A percentile compares a stretch with the other conserved stretches of the same genome.
Evolutionary conservation across 495 filamentous ascomycete genomes (phyloP).

Genomic region (Aspergillus sparsus): DNA sequence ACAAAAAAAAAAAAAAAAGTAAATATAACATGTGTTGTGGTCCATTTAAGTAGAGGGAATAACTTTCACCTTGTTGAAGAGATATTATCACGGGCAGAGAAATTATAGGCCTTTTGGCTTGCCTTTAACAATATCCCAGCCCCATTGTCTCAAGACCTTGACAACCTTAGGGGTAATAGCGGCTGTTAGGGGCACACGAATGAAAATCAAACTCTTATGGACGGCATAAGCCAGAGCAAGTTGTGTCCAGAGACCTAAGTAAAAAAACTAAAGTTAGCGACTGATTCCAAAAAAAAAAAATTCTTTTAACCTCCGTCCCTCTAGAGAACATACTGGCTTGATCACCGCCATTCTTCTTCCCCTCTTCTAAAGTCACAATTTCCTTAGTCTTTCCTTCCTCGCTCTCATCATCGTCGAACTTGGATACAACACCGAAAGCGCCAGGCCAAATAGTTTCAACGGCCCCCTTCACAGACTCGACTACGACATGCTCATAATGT

Average conservation of each 20-base stretch:
- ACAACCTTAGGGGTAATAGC: constrained; percentile 91
- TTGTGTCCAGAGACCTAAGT: constrained; percentile 76
- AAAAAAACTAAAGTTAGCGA: constrained; percentile 4
- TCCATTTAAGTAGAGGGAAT: not conserved
- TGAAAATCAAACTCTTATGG: constrained; percentile 97
- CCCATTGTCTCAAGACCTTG: constrained; percentile 80
- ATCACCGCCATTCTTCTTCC: constrained; percentile 18
- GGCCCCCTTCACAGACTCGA: constrained; percentile 39
- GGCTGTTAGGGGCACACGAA: constrained; percentile 85
- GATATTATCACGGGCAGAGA: not conserved
- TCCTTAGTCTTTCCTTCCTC: constrained; percentile 30
- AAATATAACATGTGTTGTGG: constrained; percentile 7
- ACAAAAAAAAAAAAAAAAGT: not conserved
- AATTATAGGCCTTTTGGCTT: constrained; percentile 48
- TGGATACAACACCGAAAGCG: constrained; percentile 6
- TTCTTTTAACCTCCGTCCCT: not conserved
- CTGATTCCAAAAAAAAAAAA: not conserved
- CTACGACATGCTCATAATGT: constrained; percentile 51
- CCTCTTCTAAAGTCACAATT: constrained; percentile 39
- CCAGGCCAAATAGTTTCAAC: constrained; percentile 33
- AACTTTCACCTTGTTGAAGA: not conserved
- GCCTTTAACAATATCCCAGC: constrained; percentile 70
- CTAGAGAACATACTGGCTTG: constrained; percentile 54
- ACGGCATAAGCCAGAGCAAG: constrained; percentile 93
- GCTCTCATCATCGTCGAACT: constrained; percentile 20